Conservation (phyloP, 306 rosid species). For the Aeschynomene evenia region DNA sequence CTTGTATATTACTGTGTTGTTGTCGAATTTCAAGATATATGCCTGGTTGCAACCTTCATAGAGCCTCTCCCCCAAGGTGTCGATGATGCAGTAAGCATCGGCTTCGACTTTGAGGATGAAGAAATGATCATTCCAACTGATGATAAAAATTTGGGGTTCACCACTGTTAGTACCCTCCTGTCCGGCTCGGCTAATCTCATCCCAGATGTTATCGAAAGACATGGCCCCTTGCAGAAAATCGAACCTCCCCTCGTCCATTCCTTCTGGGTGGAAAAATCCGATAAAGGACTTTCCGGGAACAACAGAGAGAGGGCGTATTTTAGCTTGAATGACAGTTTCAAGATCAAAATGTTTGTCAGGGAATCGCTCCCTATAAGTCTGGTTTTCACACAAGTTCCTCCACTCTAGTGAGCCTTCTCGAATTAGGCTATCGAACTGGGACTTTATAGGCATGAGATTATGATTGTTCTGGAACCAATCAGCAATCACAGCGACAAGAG, state of each 20-base stretch:
- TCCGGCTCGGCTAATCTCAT: conserved; percentile 73
- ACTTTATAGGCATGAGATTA: conserved; percentile 86
- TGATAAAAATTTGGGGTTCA: conserved; percentile 74
- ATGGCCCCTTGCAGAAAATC: conserved; percentile 90
- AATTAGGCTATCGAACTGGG: conserved; percentile 89
- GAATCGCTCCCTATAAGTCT: conserved; percentile 73
- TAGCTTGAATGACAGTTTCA: conserved; percentile 90
- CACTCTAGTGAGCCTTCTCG: conserved; percentile 94
- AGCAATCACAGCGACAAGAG: conserved; percentile 93
- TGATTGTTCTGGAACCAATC: conserved; percentile 89
- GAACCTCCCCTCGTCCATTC: conserved; percentile 84
- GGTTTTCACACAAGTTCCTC: conserved; percentile 89
- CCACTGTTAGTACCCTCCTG: conserved; percentile 43
- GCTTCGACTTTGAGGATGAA: conserved; percentile 92
- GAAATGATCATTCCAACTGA: conserved; percentile 99
- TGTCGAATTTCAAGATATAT: conserved; percentile 81
- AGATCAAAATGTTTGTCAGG: conserved; percentile 98
- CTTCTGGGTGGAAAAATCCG: conserved; percentile 97
- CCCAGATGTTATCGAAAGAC: conserved; percentile 99
- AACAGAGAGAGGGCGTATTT: conserved; percentile 83
- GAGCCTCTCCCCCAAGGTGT: conserved; percentile 95
- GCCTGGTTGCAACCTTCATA: conserved; percentile 97
- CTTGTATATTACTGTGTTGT: conserved; percentile 59
- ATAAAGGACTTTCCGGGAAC: conserved; percentile 74
- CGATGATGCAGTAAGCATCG: conserved; percentile 85